A percentile compares a stretch with the other conserved stretches of the same genome.
phyloP scores from a whole-genome alignment of 78 protist genomes.

The Andalucia godoyi region DNA sequence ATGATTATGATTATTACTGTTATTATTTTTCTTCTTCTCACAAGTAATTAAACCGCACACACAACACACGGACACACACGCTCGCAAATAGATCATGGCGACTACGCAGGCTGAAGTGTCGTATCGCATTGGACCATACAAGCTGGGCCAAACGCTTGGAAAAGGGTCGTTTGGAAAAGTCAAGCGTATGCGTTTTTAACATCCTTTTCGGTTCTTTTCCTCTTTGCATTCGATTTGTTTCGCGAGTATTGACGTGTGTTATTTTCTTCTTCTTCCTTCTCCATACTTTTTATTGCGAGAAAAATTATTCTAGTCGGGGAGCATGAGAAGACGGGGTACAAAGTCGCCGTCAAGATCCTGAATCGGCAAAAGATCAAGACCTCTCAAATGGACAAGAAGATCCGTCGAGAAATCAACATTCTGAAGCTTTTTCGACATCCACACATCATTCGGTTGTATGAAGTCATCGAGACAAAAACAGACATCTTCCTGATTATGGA shows the following conservation, averaged over 20 bases:
- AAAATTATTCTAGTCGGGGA: constrained; percentile 29
- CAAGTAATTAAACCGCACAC: no score
- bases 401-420: constrained; percentile 89
- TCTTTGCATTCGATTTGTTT: neutral
- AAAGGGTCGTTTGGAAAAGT: constrained; percentile 78
- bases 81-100: no score
- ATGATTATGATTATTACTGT: no score
- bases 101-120: neutral
- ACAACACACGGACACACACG: no score
- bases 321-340: constrained; percentile 61
- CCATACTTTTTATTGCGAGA: neutral
- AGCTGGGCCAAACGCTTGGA: constrained; percentile 58
- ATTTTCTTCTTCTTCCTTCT: neutral
- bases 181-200: constrained; percentile 6
- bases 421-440: constrained; percentile 93
- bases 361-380: constrained; percentile 75
- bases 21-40: no score
- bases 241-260: neutral
- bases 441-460: constrained; percentile 92
- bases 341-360: constrained; percentile 93
- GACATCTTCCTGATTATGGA: constrained; percentile 94
- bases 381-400: constrained; percentile 82
- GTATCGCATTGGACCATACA: constrained; percentile 52
- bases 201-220: neutral
- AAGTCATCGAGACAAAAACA: constrained; percentile 87